phyloP scores from a whole-genome alignment of 176 grass and related monocot species.

The Rhynchospora tenuis region DNA sequence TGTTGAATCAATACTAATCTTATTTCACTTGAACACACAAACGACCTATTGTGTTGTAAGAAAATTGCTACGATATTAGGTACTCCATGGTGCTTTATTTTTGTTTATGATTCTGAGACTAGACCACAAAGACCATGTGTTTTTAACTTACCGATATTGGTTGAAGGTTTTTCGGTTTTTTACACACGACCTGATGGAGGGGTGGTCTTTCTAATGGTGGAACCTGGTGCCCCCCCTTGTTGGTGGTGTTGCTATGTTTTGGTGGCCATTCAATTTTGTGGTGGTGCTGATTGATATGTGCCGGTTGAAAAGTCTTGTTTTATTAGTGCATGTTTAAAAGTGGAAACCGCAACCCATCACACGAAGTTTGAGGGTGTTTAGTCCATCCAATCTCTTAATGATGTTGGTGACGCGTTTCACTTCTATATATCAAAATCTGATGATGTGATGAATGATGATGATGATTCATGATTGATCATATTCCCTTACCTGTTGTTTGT shows the following conservation, averaged over 20 bases:
- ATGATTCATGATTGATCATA: conserved; percentile 43
- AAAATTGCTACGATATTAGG: neutral
- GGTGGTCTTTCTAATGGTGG: conserved; percentile 56
- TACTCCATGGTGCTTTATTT: conserved; percentile 24
- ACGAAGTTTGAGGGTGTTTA: conserved; percentile 19
- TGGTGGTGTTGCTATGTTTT: conserved; percentile 25
- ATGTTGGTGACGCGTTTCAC: conserved; percentile 86
- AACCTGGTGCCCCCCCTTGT: conserved; percentile 19
- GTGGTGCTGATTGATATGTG: conserved; percentile 23
- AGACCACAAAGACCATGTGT: conserved; percentile 43
- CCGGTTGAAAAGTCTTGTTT: conserved; percentile 13
- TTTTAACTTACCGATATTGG: conserved; percentile 99
- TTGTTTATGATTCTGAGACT: conserved; percentile 39
- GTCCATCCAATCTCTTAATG: conserved; percentile 69
- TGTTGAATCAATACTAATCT: neutral
- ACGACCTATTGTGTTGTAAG: neutral
- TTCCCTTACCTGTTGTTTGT: conserved; percentile 80
- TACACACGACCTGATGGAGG: conserved; percentile 77
- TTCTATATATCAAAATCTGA: conserved; percentile 50
- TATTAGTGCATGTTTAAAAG: conserved; percentile 25
- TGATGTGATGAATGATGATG: conserved; percentile 34
- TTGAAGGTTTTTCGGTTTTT: conserved; percentile 99
- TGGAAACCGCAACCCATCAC: conserved; percentile 22
- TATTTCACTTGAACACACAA: neutral
- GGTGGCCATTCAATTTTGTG: conserved; percentile 30